Percentiles rank a stretch among this genome's conserved stretches.
Evolutionary conservation across 2,329 filamentous ascomycete genomes (phyloP).

Genomic region (Penicillium sp.): DNA sequence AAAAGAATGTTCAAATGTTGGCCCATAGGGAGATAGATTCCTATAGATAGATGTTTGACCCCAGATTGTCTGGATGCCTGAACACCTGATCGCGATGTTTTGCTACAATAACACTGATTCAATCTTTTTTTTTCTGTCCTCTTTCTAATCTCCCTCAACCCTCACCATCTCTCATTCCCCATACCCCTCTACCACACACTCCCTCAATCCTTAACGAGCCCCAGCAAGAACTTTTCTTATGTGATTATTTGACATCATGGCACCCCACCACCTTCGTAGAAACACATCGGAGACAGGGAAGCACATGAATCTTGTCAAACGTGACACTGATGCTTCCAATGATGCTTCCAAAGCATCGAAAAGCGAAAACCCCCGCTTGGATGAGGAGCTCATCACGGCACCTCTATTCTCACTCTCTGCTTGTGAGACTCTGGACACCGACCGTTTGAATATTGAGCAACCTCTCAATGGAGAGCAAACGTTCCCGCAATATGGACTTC

Average conservation of each 20-base stretch:
- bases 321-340: background rate
- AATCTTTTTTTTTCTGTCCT: background rate
- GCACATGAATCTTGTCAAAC: conserved; percentile 5
- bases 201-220: background rate
- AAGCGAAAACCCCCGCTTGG: background rate
- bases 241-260: background rate
- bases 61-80: background rate
- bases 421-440: background rate
- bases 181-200: background rate
- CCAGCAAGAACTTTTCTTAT: background rate
- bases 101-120: background rate
- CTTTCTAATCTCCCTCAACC: background rate
- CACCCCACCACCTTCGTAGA: background rate
- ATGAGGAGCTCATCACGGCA: conserved; percentile 1
- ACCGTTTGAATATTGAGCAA: background rate
- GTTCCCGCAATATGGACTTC: background rate
- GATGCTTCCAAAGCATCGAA: background rate
- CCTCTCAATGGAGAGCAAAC: background rate
- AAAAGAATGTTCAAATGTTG: too few relatives aligned
- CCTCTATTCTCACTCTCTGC: conserved; percentile 1
- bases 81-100: background rate
- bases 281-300: background rate
- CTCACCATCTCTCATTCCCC: background rate
- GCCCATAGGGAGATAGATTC: too few relatives aligned
- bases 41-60: too few relatives aligned